phyloP scores from a whole-genome alignment of 257 asterid species.

The Nicotiana benthamiana region DNA sequence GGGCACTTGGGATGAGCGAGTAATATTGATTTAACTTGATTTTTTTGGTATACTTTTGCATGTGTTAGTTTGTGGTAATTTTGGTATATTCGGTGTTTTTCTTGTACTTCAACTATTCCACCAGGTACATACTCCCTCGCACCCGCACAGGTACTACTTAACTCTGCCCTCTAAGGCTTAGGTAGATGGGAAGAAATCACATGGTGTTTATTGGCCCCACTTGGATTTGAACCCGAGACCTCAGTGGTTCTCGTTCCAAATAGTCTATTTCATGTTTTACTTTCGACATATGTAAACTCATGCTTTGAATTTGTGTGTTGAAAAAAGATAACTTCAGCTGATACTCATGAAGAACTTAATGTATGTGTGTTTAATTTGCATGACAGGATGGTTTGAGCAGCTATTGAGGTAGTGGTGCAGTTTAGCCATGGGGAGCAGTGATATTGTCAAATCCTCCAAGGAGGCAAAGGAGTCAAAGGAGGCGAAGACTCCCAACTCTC shows the following conservation, averaged over 20 bases:
- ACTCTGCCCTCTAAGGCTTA: no score
- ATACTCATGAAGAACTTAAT: neutral
- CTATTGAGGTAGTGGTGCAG: slow-evolving; percentile 23
- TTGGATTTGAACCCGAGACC: no score
- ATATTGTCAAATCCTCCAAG: slow-evolving; percentile 70
- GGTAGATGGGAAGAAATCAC: no score
- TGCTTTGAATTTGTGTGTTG: neutral
- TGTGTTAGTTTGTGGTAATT: neutral
- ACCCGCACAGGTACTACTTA: no score
- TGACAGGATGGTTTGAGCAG: slow-evolving; percentile 37
- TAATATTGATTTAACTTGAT: neutral
- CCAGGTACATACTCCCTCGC: no score
- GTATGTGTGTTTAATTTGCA: neutral
- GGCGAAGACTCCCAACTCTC: slow-evolving; percentile 54
- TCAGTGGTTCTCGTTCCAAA: no score
- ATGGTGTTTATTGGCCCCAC: no score
- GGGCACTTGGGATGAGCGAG: neutral
- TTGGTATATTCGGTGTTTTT: neutral
- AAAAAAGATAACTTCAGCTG: neutral
- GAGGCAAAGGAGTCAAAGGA: slow-evolving; percentile 86
- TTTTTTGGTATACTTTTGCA: neutral
- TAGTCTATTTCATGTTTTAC: neutral
- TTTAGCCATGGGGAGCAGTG: slow-evolving; percentile 68
- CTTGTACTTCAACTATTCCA: no score
- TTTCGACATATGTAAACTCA: neutral